A percentile compares a stretch with the other conserved stretches of the same genome.
Conservation (phyloP, 345 rosid genomes). For the Hypericum androsaemum region DNA sequence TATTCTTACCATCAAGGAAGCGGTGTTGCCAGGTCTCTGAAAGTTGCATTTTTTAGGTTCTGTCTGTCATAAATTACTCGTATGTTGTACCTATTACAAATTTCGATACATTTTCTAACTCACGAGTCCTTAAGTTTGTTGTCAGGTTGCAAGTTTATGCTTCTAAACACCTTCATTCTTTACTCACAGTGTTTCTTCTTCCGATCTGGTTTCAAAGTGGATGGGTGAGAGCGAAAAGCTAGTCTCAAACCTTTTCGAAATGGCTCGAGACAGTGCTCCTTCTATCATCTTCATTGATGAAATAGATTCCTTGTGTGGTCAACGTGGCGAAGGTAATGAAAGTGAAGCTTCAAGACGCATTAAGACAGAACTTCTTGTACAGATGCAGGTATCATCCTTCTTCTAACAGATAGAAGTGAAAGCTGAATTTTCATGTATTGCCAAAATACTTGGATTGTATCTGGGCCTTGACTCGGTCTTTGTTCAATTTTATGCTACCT, state of each 20-base stretch:
- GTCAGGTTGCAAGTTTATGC: background rate
- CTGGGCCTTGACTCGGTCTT: too few species aligned
- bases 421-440: background rate
- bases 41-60: background rate
- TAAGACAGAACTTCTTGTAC: slow-evolving; percentile 95
- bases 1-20: background rate
- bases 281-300: slow-evolving; percentile 88
- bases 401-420: background rate
- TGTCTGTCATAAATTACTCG: background rate
- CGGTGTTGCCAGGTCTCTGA: background rate
- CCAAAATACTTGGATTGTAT: too few species aligned
- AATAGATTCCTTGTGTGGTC: slow-evolving; percentile 89
- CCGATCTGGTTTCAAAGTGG: slow-evolving; percentile 95
- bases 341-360: slow-evolving; percentile 96
- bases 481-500: too few species aligned
- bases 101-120: too few species aligned
- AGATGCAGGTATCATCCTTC: slow-evolving; percentile 68
- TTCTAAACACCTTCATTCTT: slow-evolving; percentile 10
- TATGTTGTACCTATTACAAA: background rate
- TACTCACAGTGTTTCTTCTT: slow-evolving; percentile 62
- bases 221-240: slow-evolving; percentile 99
- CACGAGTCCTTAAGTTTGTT: background rate
- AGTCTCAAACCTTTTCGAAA: slow-evolving; percentile 80
- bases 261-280: slow-evolving; percentile 96
- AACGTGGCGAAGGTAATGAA: slow-evolving; percentile 92